Evolutionary conservation across 306 rosid genomes (phyloP), one percentile per base, ranked within the genome.

Genomic region (Pyrus communis): DNA sequence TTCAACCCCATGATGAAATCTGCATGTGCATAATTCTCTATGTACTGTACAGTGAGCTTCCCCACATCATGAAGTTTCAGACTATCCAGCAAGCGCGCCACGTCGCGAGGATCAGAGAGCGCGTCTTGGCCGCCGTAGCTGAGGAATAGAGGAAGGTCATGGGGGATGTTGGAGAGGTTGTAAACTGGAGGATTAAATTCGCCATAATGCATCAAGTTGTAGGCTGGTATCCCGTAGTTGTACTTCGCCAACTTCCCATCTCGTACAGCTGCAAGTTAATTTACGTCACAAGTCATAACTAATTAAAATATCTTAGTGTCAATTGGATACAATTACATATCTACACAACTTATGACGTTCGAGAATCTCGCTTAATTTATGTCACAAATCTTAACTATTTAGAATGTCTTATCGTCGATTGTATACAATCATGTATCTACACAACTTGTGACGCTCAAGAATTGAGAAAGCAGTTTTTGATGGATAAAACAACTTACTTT

Each of bases 101-200:
- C 97, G 13, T 95, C 99, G 31, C 67, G 71, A 45, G 38, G 77
- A 81, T 95, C 97, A 0, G 99, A 87, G 40, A 95, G 90, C 0
- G 97, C 97, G 61, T 95, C 99, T 40, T 42, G 70, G 31, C 96
- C 97, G 0, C 99, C 97, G 55, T 90, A 88, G 90, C 93, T 92
- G n/a, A 95, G 67, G 88, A 92, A 92, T 27, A 95, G 79, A 64
- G 99, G 92, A 28, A 95, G 84, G 63, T 92, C 73, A 10, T 38
- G 83, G 4, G 99, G 96, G 67, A 92, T 92, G 78, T 88, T 92
- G 25, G 97, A 91, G 40, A 95, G 89, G 89, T 92, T 88, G 45
- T 95, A 92, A 25, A 73, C 23, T 7, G 99, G 99, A 45, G 99
- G 96, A 1, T 5, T 13, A 35, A 30, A 8, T 23, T 85, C 71